Percentiles rank a stretch among this genome's conserved stretches.
Conservation (phyloP, 371 early-diverging fungal species). For the Lichtheimia hyalospora region DNA sequence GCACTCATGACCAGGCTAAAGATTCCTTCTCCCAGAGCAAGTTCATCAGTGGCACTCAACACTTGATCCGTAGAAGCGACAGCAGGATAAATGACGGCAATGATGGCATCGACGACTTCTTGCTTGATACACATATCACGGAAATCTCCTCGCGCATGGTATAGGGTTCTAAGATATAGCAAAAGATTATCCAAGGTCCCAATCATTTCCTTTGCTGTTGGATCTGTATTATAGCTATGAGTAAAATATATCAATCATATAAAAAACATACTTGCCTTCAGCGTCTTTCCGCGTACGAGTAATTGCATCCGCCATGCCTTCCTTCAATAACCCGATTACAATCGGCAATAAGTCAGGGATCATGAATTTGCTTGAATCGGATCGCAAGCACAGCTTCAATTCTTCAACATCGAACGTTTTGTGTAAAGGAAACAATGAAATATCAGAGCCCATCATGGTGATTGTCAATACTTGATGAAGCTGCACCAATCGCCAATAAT, state of each 20-base stretch:
- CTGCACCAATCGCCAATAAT: conserved; percentile 63
- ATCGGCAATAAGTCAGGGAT: conserved; percentile 41
- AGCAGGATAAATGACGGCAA: conserved; percentile 54
- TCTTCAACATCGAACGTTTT: conserved; percentile 47
- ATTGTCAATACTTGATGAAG: conserved; percentile 60
- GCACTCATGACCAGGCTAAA: neutral
- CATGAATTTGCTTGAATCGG: conserved; percentile 1
- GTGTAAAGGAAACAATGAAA: conserved; percentile 51
- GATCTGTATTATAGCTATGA: neutral
- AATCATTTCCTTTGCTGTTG: neutral
- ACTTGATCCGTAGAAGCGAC: conserved; percentile 20
- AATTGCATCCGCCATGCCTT: conserved; percentile 8
- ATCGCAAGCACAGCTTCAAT: conserved; percentile 12
- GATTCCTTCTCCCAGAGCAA: conserved; percentile 1
- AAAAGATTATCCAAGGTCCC: conserved; percentile 45
- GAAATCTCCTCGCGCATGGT: conserved; percentile 52
- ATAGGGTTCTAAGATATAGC: conserved; percentile 58
- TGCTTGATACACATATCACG: conserved; percentile 52
- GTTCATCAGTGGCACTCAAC: conserved; percentile 5
- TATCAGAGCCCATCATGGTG: conserved; percentile 63
- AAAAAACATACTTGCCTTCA: neutral
- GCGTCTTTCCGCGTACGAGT: neutral
- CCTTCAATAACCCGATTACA: conserved; percentile 29
- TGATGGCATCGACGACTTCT: conserved; percentile 61
- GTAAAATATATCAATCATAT: neutral